Base-by-base conservation (phyloP, 352 stramenopile species). In the Phytophthora podocarpi region DNA sequence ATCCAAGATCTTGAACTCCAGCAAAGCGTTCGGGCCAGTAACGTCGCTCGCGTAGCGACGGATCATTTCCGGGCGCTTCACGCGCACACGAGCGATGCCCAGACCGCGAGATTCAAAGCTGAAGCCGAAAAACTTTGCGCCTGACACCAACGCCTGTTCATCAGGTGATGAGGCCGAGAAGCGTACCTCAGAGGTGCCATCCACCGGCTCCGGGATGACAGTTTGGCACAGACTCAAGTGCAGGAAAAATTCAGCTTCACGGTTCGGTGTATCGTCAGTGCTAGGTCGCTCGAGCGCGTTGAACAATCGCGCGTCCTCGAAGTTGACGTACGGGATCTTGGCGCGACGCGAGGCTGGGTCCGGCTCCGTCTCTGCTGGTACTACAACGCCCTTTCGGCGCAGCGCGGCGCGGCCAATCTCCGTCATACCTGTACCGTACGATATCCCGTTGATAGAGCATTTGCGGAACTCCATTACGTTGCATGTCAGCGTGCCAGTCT, bases 391-490 rank as follows among this genome's bases (percentile, higher is more conserved):
- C 64, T 90, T 90, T 30, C 81, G 80, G 3, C 70, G 76, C 40
- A 89, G 64, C 6, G 86, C 84, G 6, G 84, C 80, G 11, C 80
- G 74, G 18, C 87, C 86, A 53, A 94, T 93, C 52, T 94, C 83
- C 1, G 87, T 95, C 43, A 75, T 91, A 12, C 87, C 85, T n/a
- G 85, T 90, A 26, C 95, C 96, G 65, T 98, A 98, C 12, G 87
- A 81, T 40, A 96, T 76, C 41, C 91, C 92, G 54, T 97, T 94
- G 26, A 98, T 96, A 24, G 89, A 97, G 65, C 90, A 98, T 50
- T 95, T 91, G 49, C 97, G 96, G 69, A 99, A 98, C 45, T 97
- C 83, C 93, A 98, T 98, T 9, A 97, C 76, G 66, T 98, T 98
- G 51, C 88, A 90, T 12, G 93, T 98, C 20, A 98, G 64, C n/a